Evolutionary conservation across 805 yeast species (phyloP), one percentile per base, ranked within the genome.

Genomic region (Naumovozyma castellii): DNA sequence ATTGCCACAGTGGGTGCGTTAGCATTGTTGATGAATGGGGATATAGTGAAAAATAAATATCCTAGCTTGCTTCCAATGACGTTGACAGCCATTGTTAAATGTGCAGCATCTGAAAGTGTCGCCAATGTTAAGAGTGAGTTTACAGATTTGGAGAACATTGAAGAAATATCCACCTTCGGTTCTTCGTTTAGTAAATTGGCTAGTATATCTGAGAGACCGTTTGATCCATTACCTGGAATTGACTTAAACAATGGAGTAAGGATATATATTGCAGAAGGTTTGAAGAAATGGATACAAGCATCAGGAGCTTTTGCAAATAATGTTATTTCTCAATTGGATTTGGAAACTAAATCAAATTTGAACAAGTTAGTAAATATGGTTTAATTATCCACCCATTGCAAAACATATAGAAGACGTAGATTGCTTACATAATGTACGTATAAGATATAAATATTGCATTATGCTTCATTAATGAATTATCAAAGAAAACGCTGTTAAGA

Each of bases 121-220:
- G 62, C 59, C 9, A 60, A 61, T 34, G 43, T 60, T 31, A 66
- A 59, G 15, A 50, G 52, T n/a, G 65, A 68, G 32, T 66, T 61
- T 36, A 45, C 67, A 34, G 69, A 64, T 41, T 43, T 62, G 3
- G 59, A 66, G 32, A 81, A 80, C 47, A 51, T 73, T 22, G 87
- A 82, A 38, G 95, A 87, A 45, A 72, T 80, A 37, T 63, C 87
- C 0, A 69, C 92, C 2, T 92, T 88, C 62, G 97, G 97, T 2
- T 80, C 96, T 0, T 76, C 80, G 38, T 92, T 76, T 61, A 84
- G 94, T 38, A 78, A 74, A 53, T 67, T 92, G 43, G 76, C 73
- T 1, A 73, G 83, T 2, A 78, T 87, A 36, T 69, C 74, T 27
- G 62, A 62, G 13, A 75, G 70, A 46, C 71, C 80, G 3, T 68